Evolutionary conservation across 305 asterid species (phyloP), one percentile per base, ranked within the genome.

Genomic region (Petunia hybrid): DNA sequence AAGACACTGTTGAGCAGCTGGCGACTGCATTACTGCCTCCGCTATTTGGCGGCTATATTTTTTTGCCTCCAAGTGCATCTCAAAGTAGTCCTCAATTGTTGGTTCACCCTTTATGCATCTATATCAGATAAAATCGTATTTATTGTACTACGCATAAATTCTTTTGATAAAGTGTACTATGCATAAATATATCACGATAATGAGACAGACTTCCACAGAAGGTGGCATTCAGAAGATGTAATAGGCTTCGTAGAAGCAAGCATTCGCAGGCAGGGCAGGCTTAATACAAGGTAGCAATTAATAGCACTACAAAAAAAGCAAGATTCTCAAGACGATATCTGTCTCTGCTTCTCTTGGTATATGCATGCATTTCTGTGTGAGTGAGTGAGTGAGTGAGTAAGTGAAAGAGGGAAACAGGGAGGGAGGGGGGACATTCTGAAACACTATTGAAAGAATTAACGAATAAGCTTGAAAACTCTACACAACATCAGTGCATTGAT

Each of bases 41-140:
- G 87, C 85, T 82, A 94, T 86, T 83, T 74, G 85, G 46, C 81
- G 84, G 80, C 88, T 66, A 82, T 85, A 87, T 63, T 13, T 85
- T 83, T 94, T 98, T 86, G 96, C 94, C 89, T 96, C 95, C 10
- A 84, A 80, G 83, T 89, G 85, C 90, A 92, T 85, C 85, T 92
- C 97, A 80, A 80, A 96, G 85, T 96, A 96, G 71, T 96, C 99
- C 91, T 94, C 99, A 79, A 96, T 93, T 48, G 91, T 97, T 14
- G 99, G 98, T 83, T 96, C 98, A 82, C 99, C 97, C 87, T 93
- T 96, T 78, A 96, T 96, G 88, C 99, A 96, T 84, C 99, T 96
- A 86, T 85, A 89, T 56, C 68, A 78, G 61, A 61, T 35, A 78
- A 22, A 63, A 78, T 4, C 8, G 2, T 10, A 46, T 68, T 53